Conservation (phyloP, 305 asterid genomes). For the Striga hermonthica region DNA sequence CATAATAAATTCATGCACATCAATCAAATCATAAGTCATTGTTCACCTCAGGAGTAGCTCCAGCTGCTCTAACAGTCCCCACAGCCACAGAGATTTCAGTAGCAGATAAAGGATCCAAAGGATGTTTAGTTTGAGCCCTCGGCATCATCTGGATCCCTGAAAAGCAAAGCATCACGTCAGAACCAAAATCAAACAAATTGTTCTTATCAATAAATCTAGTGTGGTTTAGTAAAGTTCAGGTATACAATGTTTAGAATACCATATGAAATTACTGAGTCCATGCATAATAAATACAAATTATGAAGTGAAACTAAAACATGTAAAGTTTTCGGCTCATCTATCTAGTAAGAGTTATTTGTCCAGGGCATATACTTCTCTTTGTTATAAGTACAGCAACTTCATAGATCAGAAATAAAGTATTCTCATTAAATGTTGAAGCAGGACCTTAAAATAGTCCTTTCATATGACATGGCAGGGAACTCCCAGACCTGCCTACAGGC, state of each 20-base stretch:
- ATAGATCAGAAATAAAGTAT: not conserved
- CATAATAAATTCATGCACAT: constrained; percentile 18
- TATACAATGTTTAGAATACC: not conserved
- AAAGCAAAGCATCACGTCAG: constrained; percentile 31
- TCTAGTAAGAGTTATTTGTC: constrained; percentile 4
- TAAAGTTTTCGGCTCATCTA: not conserved
- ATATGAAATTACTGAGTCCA: not conserved
- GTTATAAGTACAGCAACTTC: not conserved
- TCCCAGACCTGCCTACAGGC: constrained; percentile 6
- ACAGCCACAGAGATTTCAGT: constrained; percentile 77
- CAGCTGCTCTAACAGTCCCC: constrained; percentile 82
- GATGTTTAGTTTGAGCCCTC: constrained; percentile 76
- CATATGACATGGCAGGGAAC: constrained; percentile 5
- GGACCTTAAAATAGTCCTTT: constrained; percentile 10
- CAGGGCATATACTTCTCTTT: not conserved
- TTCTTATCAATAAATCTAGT: not conserved
- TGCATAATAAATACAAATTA: not conserved
- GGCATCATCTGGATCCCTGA: constrained; percentile 52
- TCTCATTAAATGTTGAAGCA: not conserved
- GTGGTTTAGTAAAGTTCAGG: not conserved
- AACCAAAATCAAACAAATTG: not conserved
- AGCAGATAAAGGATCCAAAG: constrained; percentile 79
- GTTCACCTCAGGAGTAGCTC: constrained; percentile 81
- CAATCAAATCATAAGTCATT: constrained; percentile 20
- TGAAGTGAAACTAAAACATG: not conserved